phyloP scores from a whole-genome alignment of 192 early-diverging fungal genomes.

The Piromyces sp. region DNA sequence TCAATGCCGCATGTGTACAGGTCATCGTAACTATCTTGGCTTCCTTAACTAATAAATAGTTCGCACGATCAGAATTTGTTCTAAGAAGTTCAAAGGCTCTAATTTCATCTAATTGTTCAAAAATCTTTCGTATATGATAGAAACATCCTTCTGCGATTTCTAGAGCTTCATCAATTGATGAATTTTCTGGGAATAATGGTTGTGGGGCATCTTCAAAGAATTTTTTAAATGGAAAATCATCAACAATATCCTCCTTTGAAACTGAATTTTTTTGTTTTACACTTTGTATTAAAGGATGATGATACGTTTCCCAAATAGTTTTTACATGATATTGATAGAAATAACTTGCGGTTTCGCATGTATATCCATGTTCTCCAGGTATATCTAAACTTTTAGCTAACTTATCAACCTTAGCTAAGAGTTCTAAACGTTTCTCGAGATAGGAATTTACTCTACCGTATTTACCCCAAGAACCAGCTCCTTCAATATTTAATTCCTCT shows the following conservation, averaged over 20 bases:
- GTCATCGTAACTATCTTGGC: conserved; percentile 96
- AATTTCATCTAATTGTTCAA: conserved; percentile 76
- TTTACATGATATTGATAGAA: conserved; percentile 67
- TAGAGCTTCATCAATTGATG: conserved; percentile 24
- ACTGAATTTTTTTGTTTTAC: conserved; percentile 1
- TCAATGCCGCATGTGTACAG: conserved; percentile 87
- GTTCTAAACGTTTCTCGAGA: conserved; percentile 52
- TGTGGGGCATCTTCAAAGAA: conserved; percentile 59
- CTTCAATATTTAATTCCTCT: conserved; percentile 65
- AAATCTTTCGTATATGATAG: conserved; percentile 57
- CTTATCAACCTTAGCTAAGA: conserved; percentile 59
- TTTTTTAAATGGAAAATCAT: conserved; percentile 59
- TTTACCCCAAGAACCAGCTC: conserved; percentile 57
- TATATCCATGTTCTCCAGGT: conserved; percentile 69
- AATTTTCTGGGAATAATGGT: conserved; percentile 41
- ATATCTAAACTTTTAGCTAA: conserved; percentile 60
- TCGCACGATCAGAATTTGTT: conserved; percentile 55
- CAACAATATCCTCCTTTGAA: conserved; percentile 17
- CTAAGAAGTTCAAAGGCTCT: conserved; percentile 86
- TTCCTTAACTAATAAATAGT: conserved; percentile 87
- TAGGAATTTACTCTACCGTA: conserved; percentile 89
- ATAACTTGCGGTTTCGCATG: conserved; percentile 83
- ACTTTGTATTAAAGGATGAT: conserved; percentile 4
- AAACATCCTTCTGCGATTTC: conserved; percentile 63
- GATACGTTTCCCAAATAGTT: conserved; percentile 56